phyloP scores from a whole-genome alignment of 805 yeast species.

The Pichia eremophila region DNA sequence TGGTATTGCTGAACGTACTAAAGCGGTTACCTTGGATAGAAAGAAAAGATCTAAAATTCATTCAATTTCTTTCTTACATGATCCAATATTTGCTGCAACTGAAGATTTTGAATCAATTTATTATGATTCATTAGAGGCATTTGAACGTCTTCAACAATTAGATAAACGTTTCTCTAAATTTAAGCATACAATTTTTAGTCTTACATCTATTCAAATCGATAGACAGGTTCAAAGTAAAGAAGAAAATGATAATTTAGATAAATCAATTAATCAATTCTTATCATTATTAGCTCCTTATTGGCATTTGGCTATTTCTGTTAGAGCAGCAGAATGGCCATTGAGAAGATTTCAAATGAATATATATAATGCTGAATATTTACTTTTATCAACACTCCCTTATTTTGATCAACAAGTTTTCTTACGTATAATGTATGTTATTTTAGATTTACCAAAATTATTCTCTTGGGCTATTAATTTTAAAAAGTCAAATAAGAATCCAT shows the following conservation, averaged over 20 bases:
- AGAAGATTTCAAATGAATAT: slow-evolving; percentile 83
- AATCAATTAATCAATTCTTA: slow-evolving; percentile 66
- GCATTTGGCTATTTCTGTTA: slow-evolving; percentile 63
- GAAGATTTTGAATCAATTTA: slow-evolving; percentile 85
- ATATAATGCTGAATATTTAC: slow-evolving; percentile 62
- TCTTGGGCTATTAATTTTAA: slow-evolving; percentile 63
- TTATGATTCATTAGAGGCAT: slow-evolving; percentile 63
- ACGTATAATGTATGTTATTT: slow-evolving; percentile 64
- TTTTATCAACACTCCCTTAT: slow-evolving; percentile 74
- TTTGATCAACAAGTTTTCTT: slow-evolving; percentile 65
- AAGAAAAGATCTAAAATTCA: slow-evolving; percentile 81
- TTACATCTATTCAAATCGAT: slow-evolving; percentile 69
- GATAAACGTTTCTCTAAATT: slow-evolving; percentile 73
- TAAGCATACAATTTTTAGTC: slow-evolving; percentile 67
- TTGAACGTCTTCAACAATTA: slow-evolving; percentile 58
- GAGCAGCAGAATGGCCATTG: slow-evolving; percentile 90
- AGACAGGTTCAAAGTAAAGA: slow-evolving; percentile 76
- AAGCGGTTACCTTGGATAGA: slow-evolving; percentile 75
- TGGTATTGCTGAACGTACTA: slow-evolving; percentile 51
- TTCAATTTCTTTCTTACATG: slow-evolving; percentile 79
- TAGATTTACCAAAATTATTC: slow-evolving; percentile 69
- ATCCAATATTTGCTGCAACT: slow-evolving; percentile 79
- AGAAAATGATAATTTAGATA: slow-evolving; percentile 62
- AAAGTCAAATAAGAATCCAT: slow-evolving; percentile 47
- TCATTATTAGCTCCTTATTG: slow-evolving; percentile 69